Evolutionary conservation across 257 asterid species (phyloP).

Genomic region (Plantago major): DNA sequence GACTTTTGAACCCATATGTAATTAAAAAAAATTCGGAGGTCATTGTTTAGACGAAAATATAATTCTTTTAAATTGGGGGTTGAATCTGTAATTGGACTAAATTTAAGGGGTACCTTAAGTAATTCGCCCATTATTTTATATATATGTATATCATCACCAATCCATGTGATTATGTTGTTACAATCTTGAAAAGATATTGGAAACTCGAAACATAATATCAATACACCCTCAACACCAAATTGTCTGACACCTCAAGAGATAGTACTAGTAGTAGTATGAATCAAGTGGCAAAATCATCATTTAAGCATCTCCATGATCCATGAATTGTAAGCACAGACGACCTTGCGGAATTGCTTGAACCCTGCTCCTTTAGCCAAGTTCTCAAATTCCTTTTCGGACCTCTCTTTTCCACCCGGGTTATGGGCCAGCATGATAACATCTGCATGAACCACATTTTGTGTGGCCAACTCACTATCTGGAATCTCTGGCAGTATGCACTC

Average conservation of each 20-base stretch:
- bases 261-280: too few species aligned
- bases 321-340: conserved; percentile 57
- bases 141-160: not conserved
- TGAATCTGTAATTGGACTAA: too few species aligned
- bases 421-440: conserved; percentile 86
- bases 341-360: conserved; percentile 47
- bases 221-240: not conserved
- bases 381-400: conserved; percentile 82
- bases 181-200: not conserved
- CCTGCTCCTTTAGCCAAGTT: conserved; percentile 70
- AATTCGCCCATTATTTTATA: too few species aligned
- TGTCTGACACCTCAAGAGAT: not conserved
- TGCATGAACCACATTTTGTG: conserved; percentile 53
- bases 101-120: too few species aligned
- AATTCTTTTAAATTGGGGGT: too few species aligned
- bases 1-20: too few species aligned
- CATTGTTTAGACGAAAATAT: too few species aligned
- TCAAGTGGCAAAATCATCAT: conserved; percentile 11
- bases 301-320: conserved; percentile 80
- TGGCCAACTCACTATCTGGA: conserved; percentile 52
- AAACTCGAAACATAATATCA: not conserved
- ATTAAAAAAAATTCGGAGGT: too few species aligned
- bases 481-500: conserved; percentile 72
- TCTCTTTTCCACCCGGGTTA: conserved; percentile 91
- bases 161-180: not conserved